A percentile compares a stretch with the other conserved stretches of the same genome.
phyloP scores from a whole-genome alignment of 1,284 basidiomycete genomes.

The Ganoderma sp. region DNA sequence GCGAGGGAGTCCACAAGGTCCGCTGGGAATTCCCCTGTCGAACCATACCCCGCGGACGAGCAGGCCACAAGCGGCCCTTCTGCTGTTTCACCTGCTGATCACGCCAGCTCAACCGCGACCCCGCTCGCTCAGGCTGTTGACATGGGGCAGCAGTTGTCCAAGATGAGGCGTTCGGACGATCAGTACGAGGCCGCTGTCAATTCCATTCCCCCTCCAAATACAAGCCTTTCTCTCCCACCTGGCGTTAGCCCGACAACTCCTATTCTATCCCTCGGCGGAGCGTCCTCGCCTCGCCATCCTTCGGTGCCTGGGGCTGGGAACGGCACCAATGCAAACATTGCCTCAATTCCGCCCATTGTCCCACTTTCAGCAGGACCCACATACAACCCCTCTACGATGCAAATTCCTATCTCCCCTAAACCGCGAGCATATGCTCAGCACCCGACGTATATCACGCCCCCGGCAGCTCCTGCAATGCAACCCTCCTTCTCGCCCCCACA shows the following conservation, averaged over 20 bases:
- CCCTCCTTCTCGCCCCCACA: conserved; percentile 61
- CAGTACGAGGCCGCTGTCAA: conserved; percentile 25
- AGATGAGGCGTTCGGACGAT: conserved; percentile 30
- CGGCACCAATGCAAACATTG: conserved; percentile 43
- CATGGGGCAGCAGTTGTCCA: conserved; percentile 40
- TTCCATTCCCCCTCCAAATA: conserved; percentile 19
- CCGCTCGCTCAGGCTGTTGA: conserved; percentile 31
- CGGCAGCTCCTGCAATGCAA: conserved; percentile 60
- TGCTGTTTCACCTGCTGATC: conserved; percentile 24
- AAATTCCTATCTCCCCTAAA: conserved; percentile 64
- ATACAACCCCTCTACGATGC: conserved; percentile 49
- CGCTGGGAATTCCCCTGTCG: conserved; percentile 27
- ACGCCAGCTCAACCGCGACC: conserved; percentile 18
- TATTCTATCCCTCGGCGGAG: conserved; percentile 41
- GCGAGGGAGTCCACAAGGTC: conserved; percentile 30
- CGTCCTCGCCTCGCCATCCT: conserved; percentile 50
- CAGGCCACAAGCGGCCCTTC: conserved; percentile 25
- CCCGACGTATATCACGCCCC: conserved; percentile 74
- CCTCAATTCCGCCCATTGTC: conserved; percentile 46
- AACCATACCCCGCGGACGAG: conserved; percentile 26
- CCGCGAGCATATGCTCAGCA: conserved; percentile 74
- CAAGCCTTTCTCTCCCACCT: conserved; percentile 12
- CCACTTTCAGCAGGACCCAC: conserved; percentile 62
- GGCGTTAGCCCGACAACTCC: conserved; percentile 29
- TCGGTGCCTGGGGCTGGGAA: conserved; percentile 49